These are phyloP conservation scores for Boletus subparvulus DNA, from an alignment of 768 basidiomycete genomes.

Conservation along the genomic window DNA sequence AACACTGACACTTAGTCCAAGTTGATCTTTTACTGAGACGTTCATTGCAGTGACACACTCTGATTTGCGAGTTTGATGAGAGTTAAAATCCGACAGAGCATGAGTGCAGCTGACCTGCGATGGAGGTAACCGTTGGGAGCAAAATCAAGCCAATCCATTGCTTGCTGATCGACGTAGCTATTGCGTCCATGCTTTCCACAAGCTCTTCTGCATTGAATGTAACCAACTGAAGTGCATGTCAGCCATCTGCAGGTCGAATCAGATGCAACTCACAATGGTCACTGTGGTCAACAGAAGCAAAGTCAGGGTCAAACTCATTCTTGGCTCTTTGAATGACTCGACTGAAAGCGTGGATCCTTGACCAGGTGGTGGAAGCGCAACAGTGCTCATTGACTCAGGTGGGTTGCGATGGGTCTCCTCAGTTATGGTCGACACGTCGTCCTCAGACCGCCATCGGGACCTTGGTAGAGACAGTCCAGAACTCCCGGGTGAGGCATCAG, in stretches of 20 bases:
- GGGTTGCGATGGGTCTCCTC: conserved; percentile 1
- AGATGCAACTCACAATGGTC: conserved; percentile 52
- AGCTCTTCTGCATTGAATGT: conserved; percentile 69
- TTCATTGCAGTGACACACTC: conserved; percentile 90
- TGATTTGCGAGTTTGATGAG: conserved; percentile 16
- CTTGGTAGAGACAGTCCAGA: conserved; percentile 9
- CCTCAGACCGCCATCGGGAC: conserved; percentile 13
- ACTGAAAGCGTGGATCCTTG: conserved; percentile 15
- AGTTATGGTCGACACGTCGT: conserved; percentile 9
- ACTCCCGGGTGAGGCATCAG: neutral
- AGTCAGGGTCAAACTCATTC: conserved; percentile 58
- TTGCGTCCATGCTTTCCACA: conserved; percentile 80
- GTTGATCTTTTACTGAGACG: conserved; percentile 82
- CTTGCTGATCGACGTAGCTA: conserved; percentile 70
- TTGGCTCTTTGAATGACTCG: conserved; percentile 45
- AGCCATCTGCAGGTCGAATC: neutral
- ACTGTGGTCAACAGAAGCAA: conserved; percentile 54
- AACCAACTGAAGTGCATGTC: conserved; percentile 39
- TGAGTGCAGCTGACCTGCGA: conserved; percentile 55
- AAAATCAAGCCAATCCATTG: conserved; percentile 90
- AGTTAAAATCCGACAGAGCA: neutral
- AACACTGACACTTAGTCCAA: conserved; percentile 81
- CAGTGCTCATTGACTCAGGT: conserved; percentile 13
- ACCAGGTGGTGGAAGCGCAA: conserved; percentile 14
- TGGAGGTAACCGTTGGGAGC: conserved; percentile 78